Conservation (phyloP, 2,329 filamentous ascomycete species). For the Ascochyta fabae region DNA sequence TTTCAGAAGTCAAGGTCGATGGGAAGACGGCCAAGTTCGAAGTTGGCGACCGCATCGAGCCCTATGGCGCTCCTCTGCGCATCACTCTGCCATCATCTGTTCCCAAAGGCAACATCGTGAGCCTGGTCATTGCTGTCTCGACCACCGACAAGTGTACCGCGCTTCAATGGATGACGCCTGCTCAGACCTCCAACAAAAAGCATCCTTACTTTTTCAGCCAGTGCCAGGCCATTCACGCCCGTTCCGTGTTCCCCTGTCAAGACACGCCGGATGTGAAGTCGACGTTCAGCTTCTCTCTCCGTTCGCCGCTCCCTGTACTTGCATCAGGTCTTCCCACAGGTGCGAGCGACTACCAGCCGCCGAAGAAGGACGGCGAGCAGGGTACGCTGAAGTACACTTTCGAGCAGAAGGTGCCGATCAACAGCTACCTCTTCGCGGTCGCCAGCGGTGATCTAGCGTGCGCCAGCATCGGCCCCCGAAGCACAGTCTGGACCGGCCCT, state of each 20-base stretch:
- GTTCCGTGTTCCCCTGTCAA: slow-evolving; percentile 94
- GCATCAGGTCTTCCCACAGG: slow-evolving; percentile 78
- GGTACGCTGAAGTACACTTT: slow-evolving; percentile 76
- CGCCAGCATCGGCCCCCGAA: slow-evolving; percentile 85
- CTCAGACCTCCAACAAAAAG: slow-evolving; percentile 93
- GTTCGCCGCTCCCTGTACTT: slow-evolving; percentile 86
- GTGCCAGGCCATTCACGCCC: slow-evolving; percentile 94
- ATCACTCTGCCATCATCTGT: slow-evolving; percentile 60
- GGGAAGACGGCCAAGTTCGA: slow-evolving; percentile 71
- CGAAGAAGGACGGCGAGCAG: slow-evolving; percentile 60
- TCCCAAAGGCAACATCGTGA: slow-evolving; percentile 55
- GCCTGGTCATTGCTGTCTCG: slow-evolving; percentile 62
- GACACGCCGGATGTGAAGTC: slow-evolving; percentile 97
- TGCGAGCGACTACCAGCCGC: slow-evolving; percentile 56
- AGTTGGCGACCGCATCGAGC: slow-evolving; percentile 71
- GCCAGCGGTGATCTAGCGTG: slow-evolving; percentile 82
- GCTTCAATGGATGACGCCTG: slow-evolving; percentile 91
- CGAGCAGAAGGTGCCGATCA: slow-evolving; percentile 89
- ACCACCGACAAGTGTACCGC: slow-evolving; percentile 91
- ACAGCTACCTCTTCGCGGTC: slow-evolving; percentile 92
- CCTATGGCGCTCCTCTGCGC: slow-evolving; percentile 75
- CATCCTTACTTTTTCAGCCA: slow-evolving; percentile 98
- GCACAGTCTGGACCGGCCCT: slow-evolving; percentile 83
- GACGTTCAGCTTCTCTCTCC: slow-evolving; percentile 88
- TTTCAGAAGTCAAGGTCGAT: slow-evolving; percentile 74